A percentile compares a stretch with the other conserved stretches of the same genome.
Conservation (phyloP, 2,329 filamentous ascomycete species). For the Talaromyces sp. region DNA sequence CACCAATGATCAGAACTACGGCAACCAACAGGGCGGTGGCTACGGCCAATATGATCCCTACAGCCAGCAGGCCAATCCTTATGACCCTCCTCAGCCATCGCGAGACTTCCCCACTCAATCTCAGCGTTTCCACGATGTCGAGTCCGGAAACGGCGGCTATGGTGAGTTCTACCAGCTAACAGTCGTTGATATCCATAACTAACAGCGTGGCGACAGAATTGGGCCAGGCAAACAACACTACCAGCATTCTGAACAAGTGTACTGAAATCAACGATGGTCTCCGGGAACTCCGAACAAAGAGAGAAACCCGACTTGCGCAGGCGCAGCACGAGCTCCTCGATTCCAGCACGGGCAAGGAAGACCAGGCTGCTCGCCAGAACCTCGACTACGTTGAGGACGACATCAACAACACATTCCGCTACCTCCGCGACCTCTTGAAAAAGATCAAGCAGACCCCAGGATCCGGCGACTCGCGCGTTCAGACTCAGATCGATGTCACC, state of each 20-base stretch:
- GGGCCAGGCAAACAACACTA: slow-evolving; percentile 43
- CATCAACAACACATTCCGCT: slow-evolving; percentile 79
- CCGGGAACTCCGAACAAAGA: slow-evolving; percentile 66
- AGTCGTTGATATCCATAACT: not conserved
- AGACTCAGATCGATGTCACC: slow-evolving; percentile 74
- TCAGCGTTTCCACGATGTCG: slow-evolving; percentile 26
- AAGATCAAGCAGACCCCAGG: slow-evolving; percentile 78
- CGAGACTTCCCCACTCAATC: slow-evolving; percentile 1
- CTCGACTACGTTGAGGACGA: slow-evolving; percentile 72
- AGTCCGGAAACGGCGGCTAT: slow-evolving; percentile 36
- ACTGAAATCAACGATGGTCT: slow-evolving; percentile 75
- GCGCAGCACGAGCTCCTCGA: slow-evolving; percentile 71
- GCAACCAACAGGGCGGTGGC: slow-evolving; percentile 37
- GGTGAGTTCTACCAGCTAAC: slow-evolving; percentile 25
- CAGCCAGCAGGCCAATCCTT: slow-evolving; percentile 32
- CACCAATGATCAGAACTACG: slow-evolving; percentile 10
- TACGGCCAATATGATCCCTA: slow-evolving; percentile 59
- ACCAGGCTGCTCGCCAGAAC: slow-evolving; percentile 62
- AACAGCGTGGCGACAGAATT: slow-evolving; percentile 38
- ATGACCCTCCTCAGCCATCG: slow-evolving; percentile 25
- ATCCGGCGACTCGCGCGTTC: slow-evolving; percentile 68
- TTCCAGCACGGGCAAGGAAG: slow-evolving; percentile 66
- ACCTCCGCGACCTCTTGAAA: slow-evolving; percentile 74
- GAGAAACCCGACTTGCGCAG: slow-evolving; percentile 46
- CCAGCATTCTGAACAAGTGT: slow-evolving; percentile 80